phyloP scores from a whole-genome alignment of 1,284 basidiomycete genomes.

The Tilletia setariae region DNA sequence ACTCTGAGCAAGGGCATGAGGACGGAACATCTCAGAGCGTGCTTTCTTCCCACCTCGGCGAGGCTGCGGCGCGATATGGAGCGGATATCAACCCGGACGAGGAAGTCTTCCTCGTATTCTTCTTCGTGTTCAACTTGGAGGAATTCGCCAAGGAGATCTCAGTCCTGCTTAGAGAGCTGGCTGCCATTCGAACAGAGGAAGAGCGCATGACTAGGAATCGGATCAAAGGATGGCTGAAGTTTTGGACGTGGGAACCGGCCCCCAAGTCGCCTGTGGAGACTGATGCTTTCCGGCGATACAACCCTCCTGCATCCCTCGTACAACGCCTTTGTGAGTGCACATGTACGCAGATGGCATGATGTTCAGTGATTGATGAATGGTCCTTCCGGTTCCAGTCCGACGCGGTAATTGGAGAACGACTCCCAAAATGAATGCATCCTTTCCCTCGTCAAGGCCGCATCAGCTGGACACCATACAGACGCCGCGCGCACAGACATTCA shows the following conservation, averaged over 20 bases:
- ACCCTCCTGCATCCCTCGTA: not conserved
- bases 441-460: conserved; percentile 77
- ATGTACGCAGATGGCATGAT: conserved; percentile 16
- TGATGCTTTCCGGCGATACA: too few species aligned
- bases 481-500: conserved; percentile 58
- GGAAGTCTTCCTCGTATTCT: conserved; percentile 47
- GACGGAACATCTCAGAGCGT: not conserved
- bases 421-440: conserved; percentile 49
- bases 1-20: not conserved
- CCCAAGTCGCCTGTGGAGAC: not conserved
- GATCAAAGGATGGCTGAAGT: not conserved
- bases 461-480: conserved; percentile 80
- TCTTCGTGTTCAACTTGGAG: conserved; percentile 49
- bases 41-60: not conserved
- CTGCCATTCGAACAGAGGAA: conserved; percentile 31
- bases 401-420: conserved; percentile 43
- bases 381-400: conserved; percentile 16
- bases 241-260: not conserved
- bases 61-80: conserved; percentile 12
- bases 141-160: conserved; percentile 43
- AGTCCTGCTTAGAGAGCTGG: conserved; percentile 34
- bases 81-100: conserved; percentile 35
- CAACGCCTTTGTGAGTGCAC: not conserved
- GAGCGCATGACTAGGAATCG: conserved; percentile 22
- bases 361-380: not conserved